Conservation (phyloP, 352 stramenopile genomes). For the Chloridella minuta region DNA sequence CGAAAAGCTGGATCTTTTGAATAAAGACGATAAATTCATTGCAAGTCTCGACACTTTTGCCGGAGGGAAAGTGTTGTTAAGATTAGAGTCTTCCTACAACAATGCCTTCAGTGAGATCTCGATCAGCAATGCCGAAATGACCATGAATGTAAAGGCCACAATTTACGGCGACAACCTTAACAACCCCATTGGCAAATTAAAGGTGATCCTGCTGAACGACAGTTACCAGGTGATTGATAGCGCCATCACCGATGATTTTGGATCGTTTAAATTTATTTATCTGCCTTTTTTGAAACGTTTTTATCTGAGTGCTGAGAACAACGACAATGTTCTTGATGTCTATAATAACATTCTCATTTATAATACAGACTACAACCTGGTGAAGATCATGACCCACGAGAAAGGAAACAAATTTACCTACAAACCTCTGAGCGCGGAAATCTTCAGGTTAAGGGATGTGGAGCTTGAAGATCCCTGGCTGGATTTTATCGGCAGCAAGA, state of each 20-base stretch:
- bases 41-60: neutral
- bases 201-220: conserved; percentile 2
- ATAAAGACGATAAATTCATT: neutral
- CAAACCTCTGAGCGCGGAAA: neutral
- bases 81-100: neutral
- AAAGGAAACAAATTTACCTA: neutral
- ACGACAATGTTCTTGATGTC: neutral
- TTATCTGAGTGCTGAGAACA: neutral
- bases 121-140: neutral
- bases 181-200: neutral
- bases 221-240: neutral
- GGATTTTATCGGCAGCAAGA: neutral
- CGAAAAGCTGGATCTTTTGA: neutral
- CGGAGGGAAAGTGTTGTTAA: neutral
- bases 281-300: neutral
- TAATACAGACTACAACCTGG: neutral
- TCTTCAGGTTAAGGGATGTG: neutral
- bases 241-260: neutral
- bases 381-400: neutral
- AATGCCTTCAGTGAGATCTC: neutral
- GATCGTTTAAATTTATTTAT: neutral
- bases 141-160: neutral
- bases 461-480: neutral
- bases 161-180: neutral
- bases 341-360: neutral